Conservation (phyloP, 2,329 filamentous ascomycete genomes). For the Elsinoe batatas region DNA sequence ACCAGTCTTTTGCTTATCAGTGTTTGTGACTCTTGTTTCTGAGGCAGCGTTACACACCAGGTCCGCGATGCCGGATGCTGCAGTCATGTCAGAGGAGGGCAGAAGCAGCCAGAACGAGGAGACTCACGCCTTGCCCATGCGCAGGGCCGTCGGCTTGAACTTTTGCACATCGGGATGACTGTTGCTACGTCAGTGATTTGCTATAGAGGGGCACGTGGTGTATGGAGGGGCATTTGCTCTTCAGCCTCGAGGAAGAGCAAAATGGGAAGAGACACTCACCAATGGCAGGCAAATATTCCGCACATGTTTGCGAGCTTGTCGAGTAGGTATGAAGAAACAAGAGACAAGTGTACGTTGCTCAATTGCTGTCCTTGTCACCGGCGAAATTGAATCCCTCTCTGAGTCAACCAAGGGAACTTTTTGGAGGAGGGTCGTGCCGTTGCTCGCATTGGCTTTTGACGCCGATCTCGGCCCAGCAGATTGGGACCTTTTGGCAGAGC, state of each 20-base stretch:
- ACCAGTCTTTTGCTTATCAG: conserved; percentile 11
- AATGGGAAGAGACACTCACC: conserved; percentile 40
- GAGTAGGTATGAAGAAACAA: not conserved
- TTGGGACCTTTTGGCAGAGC: not conserved
- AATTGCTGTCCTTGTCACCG: conserved; percentile 7
- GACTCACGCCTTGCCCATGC: conserved; percentile 83
- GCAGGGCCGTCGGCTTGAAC: conserved; percentile 91
- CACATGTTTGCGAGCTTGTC: conserved; percentile 56
- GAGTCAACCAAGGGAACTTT: conserved; percentile 10
- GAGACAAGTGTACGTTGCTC: not conserved
- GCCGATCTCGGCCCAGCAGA: conserved; percentile 4
- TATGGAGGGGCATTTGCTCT: not conserved
- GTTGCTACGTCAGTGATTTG: conserved; percentile 16
- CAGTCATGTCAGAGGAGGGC: conserved; percentile 26
- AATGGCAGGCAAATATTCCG: conserved; percentile 93
- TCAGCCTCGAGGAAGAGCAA: not conserved
- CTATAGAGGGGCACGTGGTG: conserved; percentile 18
- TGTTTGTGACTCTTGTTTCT: not conserved
- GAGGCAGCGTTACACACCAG: conserved; percentile 36
- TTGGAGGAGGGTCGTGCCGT: not conserved
- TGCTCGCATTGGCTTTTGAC: not conserved
- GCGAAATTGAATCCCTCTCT: conserved; percentile 3
- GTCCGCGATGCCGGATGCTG: conserved; percentile 88
- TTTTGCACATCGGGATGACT: conserved; percentile 87
- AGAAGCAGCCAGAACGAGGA: conserved; percentile 4